A percentile compares a stretch with the other conserved stretches of the same genome.
phyloP scores from a whole-genome alignment of 2,329 filamentous ascomycete species.

The Coniochaeta prunicola region DNA sequence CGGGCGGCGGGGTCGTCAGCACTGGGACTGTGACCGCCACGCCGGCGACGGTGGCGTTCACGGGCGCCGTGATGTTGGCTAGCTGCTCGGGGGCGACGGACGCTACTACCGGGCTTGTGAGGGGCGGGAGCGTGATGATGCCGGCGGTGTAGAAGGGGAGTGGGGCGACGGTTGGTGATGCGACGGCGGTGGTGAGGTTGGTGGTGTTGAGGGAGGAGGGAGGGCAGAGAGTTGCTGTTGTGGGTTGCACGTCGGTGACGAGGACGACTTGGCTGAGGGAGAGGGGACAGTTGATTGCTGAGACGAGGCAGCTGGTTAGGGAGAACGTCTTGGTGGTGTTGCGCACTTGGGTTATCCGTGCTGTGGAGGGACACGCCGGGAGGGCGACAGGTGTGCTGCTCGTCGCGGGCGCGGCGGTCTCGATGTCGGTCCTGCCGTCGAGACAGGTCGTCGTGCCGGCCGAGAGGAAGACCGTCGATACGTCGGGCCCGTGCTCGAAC shows the following conservation, averaged over 20 bases:
- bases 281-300: conserved; percentile 9
- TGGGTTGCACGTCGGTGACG: conserved; percentile 5
- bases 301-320: conserved; percentile 9
- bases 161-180: conserved; percentile 1
- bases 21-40: not conserved
- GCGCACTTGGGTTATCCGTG: conserved; percentile 4
- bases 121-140: conserved; percentile 2
- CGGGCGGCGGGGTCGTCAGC: not conserved
- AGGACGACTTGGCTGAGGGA: conserved; percentile 8
- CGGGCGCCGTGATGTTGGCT: conserved; percentile 2
- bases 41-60: conserved; percentile 6
- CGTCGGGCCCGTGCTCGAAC: not conserved
- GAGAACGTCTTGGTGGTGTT: conserved; percentile 6
- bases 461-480: conserved; percentile 8
- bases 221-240: conserved; percentile 6
- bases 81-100: conserved; percentile 1
- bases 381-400: not conserved
- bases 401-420: not conserved
- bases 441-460: conserved; percentile 10
- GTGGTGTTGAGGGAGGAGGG: not conserved
- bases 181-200: not conserved
- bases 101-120: not conserved
- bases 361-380: not conserved
- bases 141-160: conserved; percentile 5
- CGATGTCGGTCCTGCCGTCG: not conserved